phyloP scores from a whole-genome alignment of 805 yeast genomes.

The Hanseniaspora valbyensis region DNA sequence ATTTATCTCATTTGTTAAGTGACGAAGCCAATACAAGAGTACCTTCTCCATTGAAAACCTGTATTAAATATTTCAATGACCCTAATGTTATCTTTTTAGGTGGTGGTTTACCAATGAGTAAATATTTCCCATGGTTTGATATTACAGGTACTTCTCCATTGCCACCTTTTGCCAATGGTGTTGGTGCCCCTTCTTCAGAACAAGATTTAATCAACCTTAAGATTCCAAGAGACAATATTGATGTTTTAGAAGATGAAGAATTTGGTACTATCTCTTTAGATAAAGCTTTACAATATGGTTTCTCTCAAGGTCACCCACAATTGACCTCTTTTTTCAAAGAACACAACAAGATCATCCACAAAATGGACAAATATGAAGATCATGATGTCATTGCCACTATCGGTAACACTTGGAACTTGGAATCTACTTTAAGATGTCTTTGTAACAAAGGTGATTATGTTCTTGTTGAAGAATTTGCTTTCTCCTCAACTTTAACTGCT shows the following conservation, averaged over 20 bases:
- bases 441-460: conserved; percentile 71
- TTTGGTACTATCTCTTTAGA: conserved; percentile 60
- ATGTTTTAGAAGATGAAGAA: conserved; percentile 31
- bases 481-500: conserved; percentile 75
- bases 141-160: conserved; percentile 60
- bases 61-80: conserved; percentile 61
- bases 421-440: conserved; percentile 67
- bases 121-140: conserved; percentile 84
- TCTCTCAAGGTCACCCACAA: conserved; percentile 69
- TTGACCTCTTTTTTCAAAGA: conserved; percentile 55
- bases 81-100: conserved; percentile 82
- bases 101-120: conserved; percentile 88
- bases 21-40: conserved; percentile 66
- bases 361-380: conserved; percentile 39
- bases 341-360: conserved; percentile 51
- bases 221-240: conserved; percentile 27
- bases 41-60: conserved; percentile 71
- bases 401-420: conserved; percentile 90
- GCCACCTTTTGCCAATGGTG: conserved; percentile 71
- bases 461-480: conserved; percentile 69
- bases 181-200: conserved; percentile 46
- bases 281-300: conserved; percentile 86
- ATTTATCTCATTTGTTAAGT: conserved; percentile 63
- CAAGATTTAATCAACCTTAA: conserved; percentile 23
- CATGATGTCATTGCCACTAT: conserved; percentile 65